These are phyloP conservation scores for Amauroascus niger DNA, from an alignment of 2,329 filamentous ascomycete genomes.

Conservation along the genomic window DNA sequence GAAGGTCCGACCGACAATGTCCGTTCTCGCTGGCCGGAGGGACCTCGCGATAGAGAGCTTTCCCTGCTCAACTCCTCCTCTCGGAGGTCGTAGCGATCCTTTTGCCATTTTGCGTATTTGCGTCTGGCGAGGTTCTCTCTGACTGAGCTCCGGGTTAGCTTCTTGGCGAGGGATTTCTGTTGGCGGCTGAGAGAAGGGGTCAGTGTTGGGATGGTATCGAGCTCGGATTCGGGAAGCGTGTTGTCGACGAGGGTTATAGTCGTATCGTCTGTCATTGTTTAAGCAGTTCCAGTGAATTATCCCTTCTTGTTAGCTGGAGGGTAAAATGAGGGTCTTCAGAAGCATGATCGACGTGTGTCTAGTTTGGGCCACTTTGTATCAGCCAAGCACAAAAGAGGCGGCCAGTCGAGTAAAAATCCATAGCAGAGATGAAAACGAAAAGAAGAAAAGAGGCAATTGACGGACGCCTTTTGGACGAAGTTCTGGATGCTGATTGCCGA, in stretches of 20 bases:
- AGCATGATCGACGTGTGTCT: background rate
- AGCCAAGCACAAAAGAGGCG: background rate
- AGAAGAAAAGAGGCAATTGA: background rate
- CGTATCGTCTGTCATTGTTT: conserved; percentile 22
- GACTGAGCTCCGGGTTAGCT: conserved; percentile 29
- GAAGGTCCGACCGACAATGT: background rate
- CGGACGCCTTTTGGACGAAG: too few species aligned
- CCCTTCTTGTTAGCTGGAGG: background rate
- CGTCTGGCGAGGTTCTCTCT: conserved; percentile 32
- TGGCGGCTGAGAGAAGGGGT: conserved; percentile 19
- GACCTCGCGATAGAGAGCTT: conserved; percentile 6
- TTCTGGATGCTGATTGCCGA: too few species aligned
- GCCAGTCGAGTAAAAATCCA: background rate
- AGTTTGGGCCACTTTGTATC: background rate
- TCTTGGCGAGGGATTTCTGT: conserved; percentile 22
- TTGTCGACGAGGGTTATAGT: conserved; percentile 35
- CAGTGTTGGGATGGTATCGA: conserved; percentile 17
- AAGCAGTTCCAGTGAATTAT: background rate
- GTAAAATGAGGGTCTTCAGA: background rate
- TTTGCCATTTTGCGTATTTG: conserved; percentile 44
- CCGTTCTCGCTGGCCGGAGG: background rate
- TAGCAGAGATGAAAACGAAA: background rate
- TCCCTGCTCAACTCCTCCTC: conserved; percentile 10
- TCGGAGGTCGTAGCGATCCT: conserved; percentile 43
- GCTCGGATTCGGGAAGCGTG: conserved; percentile 25